These are phyloP conservation scores for Akebia trifoliata DNA, from an alignment of 164 flowering plant species.

Conservation along the genomic window DNA sequence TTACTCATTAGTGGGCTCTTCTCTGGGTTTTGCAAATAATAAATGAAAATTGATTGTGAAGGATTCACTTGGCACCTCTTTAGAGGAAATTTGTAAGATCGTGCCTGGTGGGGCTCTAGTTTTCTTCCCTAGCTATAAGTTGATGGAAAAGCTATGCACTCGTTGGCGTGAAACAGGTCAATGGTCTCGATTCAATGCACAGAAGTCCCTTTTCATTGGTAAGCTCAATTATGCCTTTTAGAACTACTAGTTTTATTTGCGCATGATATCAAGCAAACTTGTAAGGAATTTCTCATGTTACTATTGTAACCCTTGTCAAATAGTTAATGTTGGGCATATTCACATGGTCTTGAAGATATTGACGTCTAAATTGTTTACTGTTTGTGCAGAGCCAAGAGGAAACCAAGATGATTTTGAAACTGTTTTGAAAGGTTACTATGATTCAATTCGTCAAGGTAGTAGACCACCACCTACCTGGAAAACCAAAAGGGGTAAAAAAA, in stretches of 20 bases:
- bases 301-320: background rate
- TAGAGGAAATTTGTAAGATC: conserved; percentile 73
- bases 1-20: background rate
- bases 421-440: conserved; percentile 66
- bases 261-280: background rate
- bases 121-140: conserved; percentile 94
- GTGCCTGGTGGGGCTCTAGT: conserved; percentile 90
- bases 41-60: conserved; percentile 24
- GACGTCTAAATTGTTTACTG: background rate
- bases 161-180: conserved; percentile 94
- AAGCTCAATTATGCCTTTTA: no score
- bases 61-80: conserved; percentile 83
- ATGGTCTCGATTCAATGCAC: conserved; percentile 71
- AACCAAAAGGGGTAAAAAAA: conserved; percentile 43
- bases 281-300: background rate
- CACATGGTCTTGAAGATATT: no score
- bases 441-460: conserved; percentile 35
- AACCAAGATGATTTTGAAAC: conserved; percentile 69
- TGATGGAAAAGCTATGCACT: conserved; percentile 74
- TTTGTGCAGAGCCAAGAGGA: conserved; percentile 78
- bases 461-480: conserved; percentile 37
- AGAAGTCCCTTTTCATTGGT: conserved; percentile 82
- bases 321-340: background rate
- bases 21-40: conserved; percentile 1
- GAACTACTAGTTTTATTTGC: no score